Conservation (phyloP, 2,329 filamentous ascomycete genomes). For the Teratosphaeria epicoccoides region DNA sequence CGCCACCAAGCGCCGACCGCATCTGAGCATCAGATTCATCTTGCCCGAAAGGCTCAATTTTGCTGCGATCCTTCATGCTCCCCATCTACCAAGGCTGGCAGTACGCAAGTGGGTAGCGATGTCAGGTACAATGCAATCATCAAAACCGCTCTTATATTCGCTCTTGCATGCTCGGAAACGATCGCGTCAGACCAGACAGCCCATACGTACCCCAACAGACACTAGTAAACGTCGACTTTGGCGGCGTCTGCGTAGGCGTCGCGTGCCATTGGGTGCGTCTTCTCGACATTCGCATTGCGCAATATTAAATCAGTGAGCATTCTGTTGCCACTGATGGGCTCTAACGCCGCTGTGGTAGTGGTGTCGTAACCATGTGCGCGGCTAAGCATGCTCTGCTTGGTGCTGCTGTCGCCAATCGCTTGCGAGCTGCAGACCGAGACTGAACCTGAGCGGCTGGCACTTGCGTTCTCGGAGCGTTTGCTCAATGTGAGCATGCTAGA, state of each 20-base stretch:
- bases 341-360: neutral
- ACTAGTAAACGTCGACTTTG: neutral
- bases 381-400: neutral
- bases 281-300: neutral
- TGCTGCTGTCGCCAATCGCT: neutral
- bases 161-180: too few relatives aligned
- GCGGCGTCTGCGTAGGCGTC: neutral
- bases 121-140: too few relatives aligned
- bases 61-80: too few relatives aligned
- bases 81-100: too few relatives aligned
- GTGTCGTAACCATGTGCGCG: neutral
- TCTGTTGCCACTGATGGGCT: neutral
- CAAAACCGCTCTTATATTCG: too few relatives aligned
- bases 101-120: too few relatives aligned
- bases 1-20: too few relatives aligned
- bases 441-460: neutral
- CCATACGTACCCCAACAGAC: neutral
- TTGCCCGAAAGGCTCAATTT: too few relatives aligned
- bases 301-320: neutral
- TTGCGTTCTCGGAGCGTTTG: neutral
- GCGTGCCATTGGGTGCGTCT: neutral
- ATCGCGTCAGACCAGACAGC: too few relatives aligned
- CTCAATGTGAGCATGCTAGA: conserved; percentile 22
- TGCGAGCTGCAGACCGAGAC: neutral
- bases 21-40: too few relatives aligned